Base-by-base conservation (phyloP, 1,139 yeast genomes). In the Candida mesenterica region DNA sequence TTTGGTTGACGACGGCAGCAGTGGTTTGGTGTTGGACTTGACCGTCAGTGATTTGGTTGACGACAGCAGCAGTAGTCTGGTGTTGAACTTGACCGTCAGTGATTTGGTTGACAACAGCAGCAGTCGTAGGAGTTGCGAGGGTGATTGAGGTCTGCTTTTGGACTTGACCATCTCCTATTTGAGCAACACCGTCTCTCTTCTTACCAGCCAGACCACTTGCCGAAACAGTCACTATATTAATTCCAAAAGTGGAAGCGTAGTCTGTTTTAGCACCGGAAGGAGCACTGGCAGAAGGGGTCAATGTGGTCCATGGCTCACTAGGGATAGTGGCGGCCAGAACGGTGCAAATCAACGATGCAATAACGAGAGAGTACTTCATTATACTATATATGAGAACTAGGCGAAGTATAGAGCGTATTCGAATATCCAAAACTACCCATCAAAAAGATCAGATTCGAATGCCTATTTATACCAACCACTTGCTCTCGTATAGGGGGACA, bases 231-330 rank as follows among this genome's bases (percentile, higher is more conserved):
- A 66, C 62, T 45, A 82, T 77, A 47, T 83, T 85, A 51, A 83
- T 82, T 68, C 92, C 92, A 52, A 83, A 83, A 33, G 74, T 66
- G 36, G 67, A 62, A 20, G 76, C 45, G 65, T 79, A 79, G 53
- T 79, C 80, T 31, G 88, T 79, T 34, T 71, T 43, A 44, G 81
- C 86, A 52, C 82, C 82, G 25, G 76, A 43, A 41, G 75, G 75
- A 28, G 80, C 65, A 33, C 71, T 50, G 28, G 70, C 72, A 32
- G 65, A 46, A 48, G 90, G 89, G 31, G 87, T 81, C 60, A 82
- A 69, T 37, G 88, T 78, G 25, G 87, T 68, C 79, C 86, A 80
- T 51, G 90, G 82, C 48, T 78, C 83, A 41, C 85, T 58, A 58
- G 88, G 82, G 60, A 78, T 74, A 57, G 73, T 68, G 52, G 87